These are phyloP conservation scores for Pontederia crassipes DNA, from an alignment of 176 grass and related monocot genomes.

Conservation along the genomic window DNA sequence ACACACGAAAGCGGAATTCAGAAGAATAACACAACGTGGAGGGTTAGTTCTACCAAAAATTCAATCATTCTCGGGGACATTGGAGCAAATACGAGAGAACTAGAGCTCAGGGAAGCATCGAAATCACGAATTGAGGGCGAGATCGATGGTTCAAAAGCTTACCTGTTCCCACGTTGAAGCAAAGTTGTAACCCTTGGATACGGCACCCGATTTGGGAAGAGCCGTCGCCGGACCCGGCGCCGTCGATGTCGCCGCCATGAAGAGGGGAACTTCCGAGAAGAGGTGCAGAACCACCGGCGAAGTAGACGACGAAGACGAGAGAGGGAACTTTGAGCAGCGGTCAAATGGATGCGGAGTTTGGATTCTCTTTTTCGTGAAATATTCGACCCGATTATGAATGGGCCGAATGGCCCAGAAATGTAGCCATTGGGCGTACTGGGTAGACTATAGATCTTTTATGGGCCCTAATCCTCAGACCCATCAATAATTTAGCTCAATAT, in stretches of 20 bases:
- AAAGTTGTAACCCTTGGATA: conserved; percentile 90
- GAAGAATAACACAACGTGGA: neutral
- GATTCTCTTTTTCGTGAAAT: too few species aligned
- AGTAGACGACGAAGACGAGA: neutral
- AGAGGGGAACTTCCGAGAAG: neutral
- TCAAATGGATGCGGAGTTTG: too few species aligned
- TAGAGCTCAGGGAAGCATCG: neutral
- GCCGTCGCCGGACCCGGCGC: conserved; percentile 24
- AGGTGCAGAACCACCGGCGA: neutral
- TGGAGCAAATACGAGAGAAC: neutral
- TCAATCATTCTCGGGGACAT: too few species aligned
- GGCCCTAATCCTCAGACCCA: too few species aligned
- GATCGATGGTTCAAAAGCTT: neutral
- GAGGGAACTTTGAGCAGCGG: too few species aligned
- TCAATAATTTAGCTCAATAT: too few species aligned
- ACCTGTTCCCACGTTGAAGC: conserved; percentile 92
- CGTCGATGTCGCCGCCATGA: conserved; percentile 24
- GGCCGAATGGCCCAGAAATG: too few species aligned
- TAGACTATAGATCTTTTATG: too few species aligned
- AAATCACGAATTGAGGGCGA: conserved; percentile 4
- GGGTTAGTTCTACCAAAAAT: too few species aligned
- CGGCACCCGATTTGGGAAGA: conserved; percentile 60
- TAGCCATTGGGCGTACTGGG: too few species aligned
- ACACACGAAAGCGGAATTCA: conserved; percentile 21
- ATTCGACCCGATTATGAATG: too few species aligned